phyloP scores from a whole-genome alignment of 805 yeast species.

The Ogataea paradorogensis region DNA sequence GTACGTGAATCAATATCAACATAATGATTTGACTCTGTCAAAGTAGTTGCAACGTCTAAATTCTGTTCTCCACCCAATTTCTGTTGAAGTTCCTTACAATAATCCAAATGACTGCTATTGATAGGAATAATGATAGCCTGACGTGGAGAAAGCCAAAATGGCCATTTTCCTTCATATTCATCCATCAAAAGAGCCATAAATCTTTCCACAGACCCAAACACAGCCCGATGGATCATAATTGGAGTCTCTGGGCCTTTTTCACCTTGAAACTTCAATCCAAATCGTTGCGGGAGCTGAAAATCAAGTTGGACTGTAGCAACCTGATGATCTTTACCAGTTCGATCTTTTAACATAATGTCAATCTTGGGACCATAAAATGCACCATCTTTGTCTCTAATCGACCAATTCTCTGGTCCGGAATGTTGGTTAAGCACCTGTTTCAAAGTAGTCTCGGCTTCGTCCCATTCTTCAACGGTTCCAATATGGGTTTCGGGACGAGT shows the following conservation, averaged over 20 bases:
- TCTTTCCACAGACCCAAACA: conserved; percentile 91
- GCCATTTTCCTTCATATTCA: conserved; percentile 92
- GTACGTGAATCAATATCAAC: conserved; percentile 74
- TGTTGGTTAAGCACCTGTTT: conserved; percentile 52
- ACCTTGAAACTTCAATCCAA: conserved; percentile 65
- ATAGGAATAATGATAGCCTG: conserved; percentile 87
- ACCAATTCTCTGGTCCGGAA: conserved; percentile 55
- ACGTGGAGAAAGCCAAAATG: conserved; percentile 93
- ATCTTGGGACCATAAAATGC: conserved; percentile 97
- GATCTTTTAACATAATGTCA: conserved; percentile 80
- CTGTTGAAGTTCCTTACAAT: conserved; percentile 48
- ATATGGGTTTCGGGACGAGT: conserved; percentile 84
- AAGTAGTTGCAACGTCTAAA: conserved; percentile 44
- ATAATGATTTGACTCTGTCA: conserved; percentile 59
- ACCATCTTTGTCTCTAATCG: conserved; percentile 87
- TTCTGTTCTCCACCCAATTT: conserved; percentile 47
- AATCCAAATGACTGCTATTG: conserved; percentile 54
- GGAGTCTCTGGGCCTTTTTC: conserved; percentile 62
- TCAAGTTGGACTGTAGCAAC: conserved; percentile 95
- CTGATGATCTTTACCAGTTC: conserved; percentile 79
- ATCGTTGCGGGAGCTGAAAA: conserved; percentile 87
- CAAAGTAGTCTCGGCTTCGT: conserved; percentile 71
- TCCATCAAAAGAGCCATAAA: conserved; percentile 89
- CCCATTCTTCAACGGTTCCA: conserved; percentile 79
- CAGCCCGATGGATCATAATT: conserved; percentile 94